These are phyloP conservation scores for Lactifluus echinatus DNA, from an alignment of 768 basidiomycete genomes.

Conservation along the genomic window DNA sequence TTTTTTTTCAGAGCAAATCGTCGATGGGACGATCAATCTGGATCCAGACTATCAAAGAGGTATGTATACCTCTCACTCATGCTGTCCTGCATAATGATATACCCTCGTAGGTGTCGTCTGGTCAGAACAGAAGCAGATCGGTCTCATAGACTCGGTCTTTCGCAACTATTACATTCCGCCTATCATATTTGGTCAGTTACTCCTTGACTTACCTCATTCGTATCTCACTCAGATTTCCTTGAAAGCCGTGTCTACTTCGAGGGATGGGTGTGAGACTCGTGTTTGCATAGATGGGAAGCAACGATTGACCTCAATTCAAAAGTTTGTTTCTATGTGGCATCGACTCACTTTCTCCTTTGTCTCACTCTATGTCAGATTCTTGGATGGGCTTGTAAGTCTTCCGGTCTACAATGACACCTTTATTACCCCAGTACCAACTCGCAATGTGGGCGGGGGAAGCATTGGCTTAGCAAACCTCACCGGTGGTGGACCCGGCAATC, in stretches of 20 bases:
- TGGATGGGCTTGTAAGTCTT: slow-evolving; percentile 55
- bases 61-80: slow-evolving; percentile 23
- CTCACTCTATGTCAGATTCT: slow-evolving; percentile 31
- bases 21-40: slow-evolving; percentile 53
- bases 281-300: slow-evolving; percentile 81
- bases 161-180: slow-evolving; percentile 78
- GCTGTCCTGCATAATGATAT: neutral
- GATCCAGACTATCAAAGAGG: slow-evolving; percentile 78
- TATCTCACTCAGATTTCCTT: neutral
- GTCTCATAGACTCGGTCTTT: slow-evolving; percentile 68
- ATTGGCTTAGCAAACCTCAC: neutral
- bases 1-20: slow-evolving; percentile 47
- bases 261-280: slow-evolving; percentile 58
- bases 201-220: neutral
- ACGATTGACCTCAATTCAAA: slow-evolving; percentile 62
- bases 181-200: slow-evolving; percentile 56
- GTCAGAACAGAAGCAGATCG: slow-evolving; percentile 66
- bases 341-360: neutral
- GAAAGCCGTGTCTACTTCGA: slow-evolving; percentile 39
- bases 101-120: slow-evolving; percentile 60
- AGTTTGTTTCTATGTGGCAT: slow-evolving; percentile 33
- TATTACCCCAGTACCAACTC: too few species aligned
- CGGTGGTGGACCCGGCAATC: neutral
- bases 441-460: neutral
- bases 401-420: slow-evolving; percentile 3